Conservation (phyloP, 495 filamentous ascomycete genomes). For the Penicillium crystallinum region DNA sequence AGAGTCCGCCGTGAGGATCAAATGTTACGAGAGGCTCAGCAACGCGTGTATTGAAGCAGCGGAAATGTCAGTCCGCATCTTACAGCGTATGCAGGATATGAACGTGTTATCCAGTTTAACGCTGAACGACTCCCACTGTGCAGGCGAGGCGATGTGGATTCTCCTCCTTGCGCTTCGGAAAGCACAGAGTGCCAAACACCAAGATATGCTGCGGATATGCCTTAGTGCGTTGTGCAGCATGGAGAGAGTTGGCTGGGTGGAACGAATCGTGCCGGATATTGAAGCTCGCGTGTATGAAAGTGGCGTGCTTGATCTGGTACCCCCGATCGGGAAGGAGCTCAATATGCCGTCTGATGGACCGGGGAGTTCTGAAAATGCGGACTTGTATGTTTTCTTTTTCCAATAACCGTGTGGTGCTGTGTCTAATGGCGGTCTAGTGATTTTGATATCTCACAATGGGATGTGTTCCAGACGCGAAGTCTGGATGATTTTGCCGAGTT, state of each 20-base stretch:
- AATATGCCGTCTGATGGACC: neutral
- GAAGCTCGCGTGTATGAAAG: neutral
- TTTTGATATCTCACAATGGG: neutral
- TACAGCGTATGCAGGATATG: neutral
- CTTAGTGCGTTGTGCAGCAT: neutral
- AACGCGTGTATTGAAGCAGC: neutral
- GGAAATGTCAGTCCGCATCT: neutral
- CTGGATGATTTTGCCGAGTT: neutral
- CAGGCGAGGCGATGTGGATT: neutral
- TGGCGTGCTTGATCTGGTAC: neutral
- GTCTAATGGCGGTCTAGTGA: neutral
- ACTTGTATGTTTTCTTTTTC: neutral
- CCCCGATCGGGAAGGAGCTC: neutral
- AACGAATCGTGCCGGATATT: neutral
- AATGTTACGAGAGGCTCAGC: neutral
- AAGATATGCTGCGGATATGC: neutral
- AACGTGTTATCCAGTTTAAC: neutral
- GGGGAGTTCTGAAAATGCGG: neutral
- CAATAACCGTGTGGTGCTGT: neutral
- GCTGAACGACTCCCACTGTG: neutral
- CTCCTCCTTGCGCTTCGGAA: neutral
- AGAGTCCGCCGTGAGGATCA: neutral
- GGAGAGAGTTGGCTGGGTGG: neutral
- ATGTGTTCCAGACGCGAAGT: neutral
- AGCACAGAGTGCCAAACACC: neutral